These are phyloP conservation scores for Trebouxiophyceae sp. DNA, from an alignment of 163 green algal genomes.

Conservation along the genomic window DNA sequence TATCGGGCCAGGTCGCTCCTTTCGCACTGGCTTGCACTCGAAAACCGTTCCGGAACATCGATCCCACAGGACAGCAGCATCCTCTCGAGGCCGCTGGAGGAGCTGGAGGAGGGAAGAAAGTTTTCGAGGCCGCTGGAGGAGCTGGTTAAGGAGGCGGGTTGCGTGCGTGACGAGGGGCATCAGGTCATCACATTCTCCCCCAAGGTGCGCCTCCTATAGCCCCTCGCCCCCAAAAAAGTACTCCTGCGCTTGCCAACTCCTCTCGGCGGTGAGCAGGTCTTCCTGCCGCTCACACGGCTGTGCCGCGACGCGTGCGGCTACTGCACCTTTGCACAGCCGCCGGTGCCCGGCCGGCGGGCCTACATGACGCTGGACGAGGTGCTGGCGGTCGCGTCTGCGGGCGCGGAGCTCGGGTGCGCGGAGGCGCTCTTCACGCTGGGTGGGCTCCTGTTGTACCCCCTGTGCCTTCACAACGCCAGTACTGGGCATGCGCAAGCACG, in stretches of 20 bases:
- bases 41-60: too few relatives aligned
- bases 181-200: conserved; percentile 69
- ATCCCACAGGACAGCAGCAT: too few relatives aligned
- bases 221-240: background rate
- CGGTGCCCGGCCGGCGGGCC: conserved; percentile 25
- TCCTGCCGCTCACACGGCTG: conserved; percentile 76
- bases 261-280: conserved; percentile 48
- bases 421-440: conserved; percentile 86
- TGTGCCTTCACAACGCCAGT: too few relatives aligned
- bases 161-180: conserved; percentile 26
- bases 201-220: conserved; percentile 34
- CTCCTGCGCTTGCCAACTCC: background rate
- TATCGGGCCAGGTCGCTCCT: too few relatives aligned
- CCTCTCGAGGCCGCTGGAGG: too few relatives aligned
- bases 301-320: conserved; percentile 77
- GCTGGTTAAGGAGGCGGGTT: background rate
- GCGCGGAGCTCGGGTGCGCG: conserved; percentile 58
- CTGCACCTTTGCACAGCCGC: conserved; percentile 78
- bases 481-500: too few relatives aligned
- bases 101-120: too few relatives aligned
- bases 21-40: too few relatives aligned
- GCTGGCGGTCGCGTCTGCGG: conserved; percentile 50
- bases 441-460: too few relatives aligned
- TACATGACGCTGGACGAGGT: conserved; percentile 83
- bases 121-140: too few relatives aligned